Evolutionary conservation across 2,329 filamentous ascomycete genomes (phyloP), one percentile per base, ranked within the genome.

Genomic region (Thielaviopsis punctulata): DNA sequence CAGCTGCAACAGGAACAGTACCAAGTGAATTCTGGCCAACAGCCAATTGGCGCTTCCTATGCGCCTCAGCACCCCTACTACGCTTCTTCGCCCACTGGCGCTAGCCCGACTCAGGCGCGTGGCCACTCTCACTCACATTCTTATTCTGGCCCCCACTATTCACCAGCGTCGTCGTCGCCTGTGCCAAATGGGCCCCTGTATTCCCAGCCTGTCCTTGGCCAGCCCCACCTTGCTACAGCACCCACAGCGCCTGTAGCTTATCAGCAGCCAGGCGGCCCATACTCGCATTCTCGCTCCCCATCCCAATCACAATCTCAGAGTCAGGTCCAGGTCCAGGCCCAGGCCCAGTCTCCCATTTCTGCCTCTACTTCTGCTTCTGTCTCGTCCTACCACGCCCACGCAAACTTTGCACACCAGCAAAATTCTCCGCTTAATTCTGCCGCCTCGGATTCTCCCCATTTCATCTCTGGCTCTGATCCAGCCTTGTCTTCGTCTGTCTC

Each of bases 21-120:
- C 3, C 43, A 44, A 4, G 56, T 52, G 53, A 58, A 58, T 54
- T 56, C 55, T 59, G 56, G 55, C 53, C 59, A 58, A 33, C 61
- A 61, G 44, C 56, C 57, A 53, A 57, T 56, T 49, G 24, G 22
- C 54, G 52, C 52, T n/a, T 10, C 36, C n/a, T 41, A 33, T 39
- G 18, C 53, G 41, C 22, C 49, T 41, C 49, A 44, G 22, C 33
- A 44, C 24, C 45, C 43, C 33, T 47, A 46, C 45, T 47, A 52
- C 51, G 36, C 51, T 23, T 23, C 49, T 23, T 52, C 21, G 23
- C 52, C 39, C 41, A 53, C 33, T 51, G 54, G 33, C 44, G 51
- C 58, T 53, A 58, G 15, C 49, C 55, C 25, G 49, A 52, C 21
- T 51, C 50, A 43, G 33, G 45, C 15, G 25, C 41, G 21, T 48